A percentile compares a stretch with the other conserved stretches of the same genome.
Conservation (phyloP, 2,329 filamentous ascomycete genomes). For the Pseudogymnoascus sp. region DNA sequence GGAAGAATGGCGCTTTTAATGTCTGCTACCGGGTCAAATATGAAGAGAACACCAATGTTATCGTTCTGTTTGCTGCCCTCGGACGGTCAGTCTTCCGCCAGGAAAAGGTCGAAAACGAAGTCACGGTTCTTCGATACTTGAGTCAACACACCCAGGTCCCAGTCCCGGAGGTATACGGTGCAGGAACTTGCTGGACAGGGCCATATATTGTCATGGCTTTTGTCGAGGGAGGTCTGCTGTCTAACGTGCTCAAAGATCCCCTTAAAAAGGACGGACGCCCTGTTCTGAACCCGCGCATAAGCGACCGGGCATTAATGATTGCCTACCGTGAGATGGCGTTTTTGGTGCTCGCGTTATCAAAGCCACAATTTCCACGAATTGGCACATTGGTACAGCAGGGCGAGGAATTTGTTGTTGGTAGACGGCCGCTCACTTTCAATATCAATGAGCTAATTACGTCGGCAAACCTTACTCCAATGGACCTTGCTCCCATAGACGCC, state of each 20-base stretch:
- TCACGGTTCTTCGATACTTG: conserved; percentile 23
- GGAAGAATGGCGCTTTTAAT: conserved; percentile 26
- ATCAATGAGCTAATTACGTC: conserved; percentile 33
- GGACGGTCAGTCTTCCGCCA: conserved; percentile 22
- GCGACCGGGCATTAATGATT: conserved; percentile 26
- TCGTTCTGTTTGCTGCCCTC: conserved; percentile 25
- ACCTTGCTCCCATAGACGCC: conserved; percentile 12
- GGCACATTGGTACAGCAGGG: conserved; percentile 29
- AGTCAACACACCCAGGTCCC: conserved; percentile 17
- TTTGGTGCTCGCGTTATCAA: conserved; percentile 33
- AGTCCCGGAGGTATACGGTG: conserved; percentile 8
- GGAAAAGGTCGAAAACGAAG: conserved; percentile 26
- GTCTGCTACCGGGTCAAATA: conserved; percentile 26
- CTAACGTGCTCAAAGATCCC: conserved; percentile 20
- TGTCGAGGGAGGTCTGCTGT: conserved; percentile 22
- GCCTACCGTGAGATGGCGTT: conserved; percentile 35
- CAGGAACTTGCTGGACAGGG: conserved; percentile 1
- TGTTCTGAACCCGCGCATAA: conserved; percentile 29
- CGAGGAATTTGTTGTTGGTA: conserved; percentile 23
- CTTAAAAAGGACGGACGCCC: conserved; percentile 20
- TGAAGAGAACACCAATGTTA: conserved; percentile 18
- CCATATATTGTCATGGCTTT: conserved; percentile 15
- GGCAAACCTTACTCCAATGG: conserved; percentile 13
- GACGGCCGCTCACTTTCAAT: conserved; percentile 33
- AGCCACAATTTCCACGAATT: conserved; percentile 30